These are phyloP conservation scores for Phoenix roebelenii DNA, from an alignment of 176 grass and related monocot genomes.

Conservation along the genomic window DNA sequence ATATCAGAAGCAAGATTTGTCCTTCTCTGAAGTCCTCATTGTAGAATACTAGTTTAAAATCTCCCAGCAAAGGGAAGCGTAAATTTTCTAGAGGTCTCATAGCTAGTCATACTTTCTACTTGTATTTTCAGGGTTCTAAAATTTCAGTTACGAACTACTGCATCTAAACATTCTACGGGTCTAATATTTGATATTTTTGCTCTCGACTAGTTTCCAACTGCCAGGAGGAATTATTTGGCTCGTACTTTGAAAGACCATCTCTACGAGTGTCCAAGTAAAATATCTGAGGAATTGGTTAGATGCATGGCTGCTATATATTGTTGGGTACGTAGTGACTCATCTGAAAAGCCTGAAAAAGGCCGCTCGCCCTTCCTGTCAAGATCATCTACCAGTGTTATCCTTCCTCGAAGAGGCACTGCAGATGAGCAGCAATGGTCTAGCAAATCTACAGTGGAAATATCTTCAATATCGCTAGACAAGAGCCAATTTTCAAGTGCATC, in stretches of 20 bases:
- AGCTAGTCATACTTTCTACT: too few relatives aligned
- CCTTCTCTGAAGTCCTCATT: too few relatives aligned
- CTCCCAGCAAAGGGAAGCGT: too few relatives aligned
- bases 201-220: slow-evolving; percentile 36
- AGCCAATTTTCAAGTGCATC: slow-evolving; percentile 52
- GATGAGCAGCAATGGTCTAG: slow-evolving; percentile 38
- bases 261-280: slow-evolving; percentile 88
- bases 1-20: too few relatives aligned
- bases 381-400: slow-evolving; percentile 61
- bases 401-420: slow-evolving; percentile 38
- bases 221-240: slow-evolving; percentile 42
- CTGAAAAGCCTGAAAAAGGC: slow-evolving; percentile 43
- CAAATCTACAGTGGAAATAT: slow-evolving; percentile 44
- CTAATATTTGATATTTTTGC: too few relatives aligned
- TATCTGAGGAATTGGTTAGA: slow-evolving; percentile 97
- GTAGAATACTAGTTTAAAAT: too few relatives aligned
- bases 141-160: too few relatives aligned
- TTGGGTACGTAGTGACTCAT: slow-evolving; percentile 37
- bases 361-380: slow-evolving; percentile 65
- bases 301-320: slow-evolving; percentile 87
- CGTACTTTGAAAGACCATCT: slow-evolving; percentile 89
- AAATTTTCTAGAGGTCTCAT: too few relatives aligned
- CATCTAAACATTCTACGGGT: too few relatives aligned
- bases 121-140: too few relatives aligned
- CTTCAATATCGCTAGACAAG: slow-evolving; percentile 53